phyloP scores from a whole-genome alignment of 495 filamentous ascomycete genomes.

The Astrocystis sublimbata region DNA sequence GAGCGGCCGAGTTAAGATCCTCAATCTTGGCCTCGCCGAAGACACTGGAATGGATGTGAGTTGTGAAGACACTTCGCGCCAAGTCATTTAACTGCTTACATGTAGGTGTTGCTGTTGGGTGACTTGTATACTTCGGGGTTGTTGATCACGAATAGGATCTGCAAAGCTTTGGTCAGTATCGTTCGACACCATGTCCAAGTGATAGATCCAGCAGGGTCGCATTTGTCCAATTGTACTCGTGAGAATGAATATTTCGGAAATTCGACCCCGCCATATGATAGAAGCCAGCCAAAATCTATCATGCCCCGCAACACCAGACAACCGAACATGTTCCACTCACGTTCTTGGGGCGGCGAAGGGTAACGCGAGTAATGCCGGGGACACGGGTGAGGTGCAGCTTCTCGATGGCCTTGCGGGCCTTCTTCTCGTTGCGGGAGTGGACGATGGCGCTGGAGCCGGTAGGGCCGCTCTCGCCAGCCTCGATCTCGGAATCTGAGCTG shows the following conservation, averaged over 20 bases:
- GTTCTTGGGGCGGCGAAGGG: slow-evolving; percentile 96
- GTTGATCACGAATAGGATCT: slow-evolving; percentile 99
- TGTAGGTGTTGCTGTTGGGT: slow-evolving; percentile 97
- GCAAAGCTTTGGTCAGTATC: neutral
- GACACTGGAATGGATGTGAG: slow-evolving; percentile 61
- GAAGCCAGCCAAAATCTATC: neutral
- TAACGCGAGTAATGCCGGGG: slow-evolving; percentile 96
- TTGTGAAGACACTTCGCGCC: neutral
- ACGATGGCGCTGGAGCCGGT: slow-evolving; percentile 84
- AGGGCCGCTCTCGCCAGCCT: slow-evolving; percentile 69
- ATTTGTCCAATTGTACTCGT: neutral
- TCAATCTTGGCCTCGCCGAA: slow-evolving; percentile 99
- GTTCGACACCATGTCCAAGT: neutral
- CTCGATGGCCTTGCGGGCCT: slow-evolving; percentile 96
- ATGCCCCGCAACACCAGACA: neutral
- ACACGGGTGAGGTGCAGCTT: slow-evolving; percentile 97
- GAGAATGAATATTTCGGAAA: neutral
- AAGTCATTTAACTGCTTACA: slow-evolving; percentile 61
- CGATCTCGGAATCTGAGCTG: slow-evolving; percentile 74
- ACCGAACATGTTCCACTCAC: slow-evolving; percentile 56
- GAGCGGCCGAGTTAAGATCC: slow-evolving; percentile 96
- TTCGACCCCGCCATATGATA: neutral
- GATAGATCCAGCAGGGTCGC: neutral
- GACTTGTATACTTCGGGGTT: slow-evolving; percentile 99
- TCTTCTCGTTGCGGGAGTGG: slow-evolving; percentile 99